Evolutionary conservation across 139 green algal species (phyloP).

Genomic region (Volvox reticuliferus): DNA sequence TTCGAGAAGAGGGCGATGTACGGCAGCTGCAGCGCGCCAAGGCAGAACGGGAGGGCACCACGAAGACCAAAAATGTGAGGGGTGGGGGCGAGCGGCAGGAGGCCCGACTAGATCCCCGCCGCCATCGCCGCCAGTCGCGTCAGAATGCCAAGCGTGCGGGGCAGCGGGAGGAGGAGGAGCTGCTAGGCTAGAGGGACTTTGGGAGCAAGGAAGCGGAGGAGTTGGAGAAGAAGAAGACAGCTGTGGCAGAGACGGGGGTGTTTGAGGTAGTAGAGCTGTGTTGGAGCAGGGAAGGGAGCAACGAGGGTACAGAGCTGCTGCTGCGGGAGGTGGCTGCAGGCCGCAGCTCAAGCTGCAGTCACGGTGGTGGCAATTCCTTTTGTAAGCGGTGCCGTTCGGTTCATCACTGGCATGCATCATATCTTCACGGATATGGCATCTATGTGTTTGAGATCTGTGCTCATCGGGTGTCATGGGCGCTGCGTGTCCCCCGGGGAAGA

Average conservation of each 20-base stretch:
- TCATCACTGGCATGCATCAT: too few species aligned
- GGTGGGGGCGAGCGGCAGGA: slow-evolving; percentile 80
- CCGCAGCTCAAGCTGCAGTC: too few species aligned
- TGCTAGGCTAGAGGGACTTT: background rate
- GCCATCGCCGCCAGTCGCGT: slow-evolving; percentile 65
- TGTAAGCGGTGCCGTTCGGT: too few species aligned
- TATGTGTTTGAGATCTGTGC: too few species aligned
- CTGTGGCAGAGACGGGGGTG: background rate
- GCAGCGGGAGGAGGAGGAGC: slow-evolving; percentile 1
- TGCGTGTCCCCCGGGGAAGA: too few species aligned
- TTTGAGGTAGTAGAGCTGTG: too few species aligned
- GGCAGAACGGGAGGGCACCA: slow-evolving; percentile 70
- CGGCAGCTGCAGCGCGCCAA: slow-evolving; percentile 69
- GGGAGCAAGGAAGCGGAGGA: background rate
- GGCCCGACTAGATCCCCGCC: slow-evolving; percentile 81
- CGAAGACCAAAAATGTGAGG: slow-evolving; percentile 70
- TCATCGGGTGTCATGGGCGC: too few species aligned
- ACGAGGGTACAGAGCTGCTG: too few species aligned
- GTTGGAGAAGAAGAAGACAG: background rate
- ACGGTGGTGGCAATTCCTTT: too few species aligned
- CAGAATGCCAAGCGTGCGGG: slow-evolving; percentile 16
- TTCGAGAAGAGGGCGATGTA: slow-evolving; percentile 64
- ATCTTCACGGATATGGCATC: too few species aligned
- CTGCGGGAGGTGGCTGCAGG: too few species aligned
- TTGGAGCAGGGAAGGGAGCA: too few species aligned